Evolutionary conservation across 306 rosid genomes (phyloP).

Genomic region (Glycine soja): DNA sequence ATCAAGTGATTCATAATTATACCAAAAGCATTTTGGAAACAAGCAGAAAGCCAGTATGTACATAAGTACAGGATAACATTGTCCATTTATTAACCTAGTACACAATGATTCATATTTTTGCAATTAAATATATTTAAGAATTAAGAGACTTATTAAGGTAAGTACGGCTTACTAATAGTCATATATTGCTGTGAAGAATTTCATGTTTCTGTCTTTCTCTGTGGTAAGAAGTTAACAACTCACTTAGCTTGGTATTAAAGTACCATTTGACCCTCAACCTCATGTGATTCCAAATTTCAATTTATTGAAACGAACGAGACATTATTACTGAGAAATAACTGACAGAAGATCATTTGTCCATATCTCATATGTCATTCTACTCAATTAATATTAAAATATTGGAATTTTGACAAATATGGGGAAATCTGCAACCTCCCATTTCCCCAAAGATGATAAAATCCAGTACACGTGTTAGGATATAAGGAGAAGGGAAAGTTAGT

Average conservation of each 20-base stretch:
- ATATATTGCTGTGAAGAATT: neutral
- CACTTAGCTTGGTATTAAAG: slow-evolving; percentile 2
- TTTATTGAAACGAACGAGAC: neutral
- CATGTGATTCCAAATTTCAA: neutral
- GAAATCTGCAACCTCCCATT: neutral
- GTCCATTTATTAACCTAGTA: neutral
- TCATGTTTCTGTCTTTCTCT: neutral
- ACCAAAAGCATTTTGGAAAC: neutral
- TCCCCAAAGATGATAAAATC: neutral
- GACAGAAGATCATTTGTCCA: neutral
- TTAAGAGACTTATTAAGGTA: neutral
- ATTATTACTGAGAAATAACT: neutral
- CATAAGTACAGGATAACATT: neutral
- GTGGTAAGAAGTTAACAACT: neutral
- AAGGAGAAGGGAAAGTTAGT: too few species aligned
- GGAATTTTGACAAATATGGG: neutral
- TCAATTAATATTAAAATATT: neutral
- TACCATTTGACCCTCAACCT: neutral
- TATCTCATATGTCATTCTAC: neutral
- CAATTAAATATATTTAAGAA: neutral
- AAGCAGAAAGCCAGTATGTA: slow-evolving; percentile 8
- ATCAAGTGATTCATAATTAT: neutral
- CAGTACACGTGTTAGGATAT: neutral
- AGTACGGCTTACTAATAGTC: neutral
- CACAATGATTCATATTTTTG: neutral